Base-by-base conservation (phyloP, 179 eudicot genomes). In the Carnegiea gigantea region DNA sequence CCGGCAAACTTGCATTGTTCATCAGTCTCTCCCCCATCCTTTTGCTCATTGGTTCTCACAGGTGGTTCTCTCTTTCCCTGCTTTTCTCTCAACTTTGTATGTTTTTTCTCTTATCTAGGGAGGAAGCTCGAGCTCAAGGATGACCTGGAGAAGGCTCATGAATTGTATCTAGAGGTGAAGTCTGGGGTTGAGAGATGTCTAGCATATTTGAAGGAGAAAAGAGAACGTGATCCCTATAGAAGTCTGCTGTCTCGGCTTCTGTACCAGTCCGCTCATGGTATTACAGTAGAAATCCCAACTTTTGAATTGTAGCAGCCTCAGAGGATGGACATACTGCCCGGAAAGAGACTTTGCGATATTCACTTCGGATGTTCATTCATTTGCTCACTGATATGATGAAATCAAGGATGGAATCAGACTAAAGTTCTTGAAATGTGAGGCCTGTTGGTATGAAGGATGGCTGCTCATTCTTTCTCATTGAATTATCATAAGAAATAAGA, bases 151-250 rank as follows among this genome's bases (percentile, higher is more conserved):
- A 88, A 85, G 82, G 89, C 92, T 40, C 87, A 91, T 1, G 86
- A 85, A 82, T 9, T 92, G 82, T 93, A 93, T 71, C 30, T 84
- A 67, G 88, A 93, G 75, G 89, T 93, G 75, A 91, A 93, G 82
- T 79, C 88, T 3, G 92, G 89, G 80, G 98, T 93, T 46, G 93
- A 93, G 86, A 89, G 60, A 11, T 90, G 92, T 84, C 86, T 93
- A 68, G 87, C 82, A 72, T 93, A 87, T 82, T 83, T 93, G 81
- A 90, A 89, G 85, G 89, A 89, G 86, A 93, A 89, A 59, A 89
- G 95, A 81, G 91, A 93, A 83, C 77, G 40, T 21, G 98, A 93
- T 77, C 96, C 96, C 36, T 92, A 91, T 59, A n/a, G n/a, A n/a
- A n/a, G n/a, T n/a, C n/a, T n/a, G n/a, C 17, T 87, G 62, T 70